phyloP scores from a whole-genome alignment of 176 grass and related monocot genomes.

The Musa troglodytarum region DNA sequence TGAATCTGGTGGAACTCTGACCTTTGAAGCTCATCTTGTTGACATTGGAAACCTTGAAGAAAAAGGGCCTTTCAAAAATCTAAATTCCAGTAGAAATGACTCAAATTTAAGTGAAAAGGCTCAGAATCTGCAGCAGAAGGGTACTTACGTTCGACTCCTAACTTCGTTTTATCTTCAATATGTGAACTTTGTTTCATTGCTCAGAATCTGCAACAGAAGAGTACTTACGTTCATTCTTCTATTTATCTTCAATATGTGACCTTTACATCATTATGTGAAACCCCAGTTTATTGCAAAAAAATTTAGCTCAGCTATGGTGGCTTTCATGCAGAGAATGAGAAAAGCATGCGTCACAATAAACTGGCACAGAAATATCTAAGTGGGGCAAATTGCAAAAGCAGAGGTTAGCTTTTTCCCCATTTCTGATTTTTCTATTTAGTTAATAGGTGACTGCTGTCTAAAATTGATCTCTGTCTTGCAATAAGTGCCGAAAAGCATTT shows the following conservation, averaged over 20 bases:
- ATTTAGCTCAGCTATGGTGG: background rate
- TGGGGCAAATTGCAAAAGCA: conserved; percentile 1
- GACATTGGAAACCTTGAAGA: conserved; percentile 42
- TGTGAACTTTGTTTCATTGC: background rate
- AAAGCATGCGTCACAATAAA: conserved; percentile 3
- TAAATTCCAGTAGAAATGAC: background rate
- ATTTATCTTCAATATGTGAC: background rate
- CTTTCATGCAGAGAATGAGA: conserved; percentile 17
- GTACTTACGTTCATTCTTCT: background rate
- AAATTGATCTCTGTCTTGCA: background rate
- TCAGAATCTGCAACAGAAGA: conserved; percentile 7
- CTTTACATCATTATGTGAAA: background rate
- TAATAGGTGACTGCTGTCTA: background rate
- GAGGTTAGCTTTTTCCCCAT: background rate
- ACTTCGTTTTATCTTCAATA: background rate
- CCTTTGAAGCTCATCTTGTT: conserved; percentile 61
- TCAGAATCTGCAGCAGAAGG: conserved; percentile 7
- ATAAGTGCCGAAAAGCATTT: background rate
- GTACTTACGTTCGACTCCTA: background rate
- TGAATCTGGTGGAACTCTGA: conserved; percentile 31
- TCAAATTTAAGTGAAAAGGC: conserved; percentile 7
- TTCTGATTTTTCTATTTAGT: background rate
- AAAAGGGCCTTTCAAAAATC: conserved; percentile 21
- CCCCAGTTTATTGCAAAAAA: background rate
- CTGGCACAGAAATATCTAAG: background rate